Conservation (phyloP, 169 alveolate genomes). For the Pseudocohnilembus persalinus region DNA sequence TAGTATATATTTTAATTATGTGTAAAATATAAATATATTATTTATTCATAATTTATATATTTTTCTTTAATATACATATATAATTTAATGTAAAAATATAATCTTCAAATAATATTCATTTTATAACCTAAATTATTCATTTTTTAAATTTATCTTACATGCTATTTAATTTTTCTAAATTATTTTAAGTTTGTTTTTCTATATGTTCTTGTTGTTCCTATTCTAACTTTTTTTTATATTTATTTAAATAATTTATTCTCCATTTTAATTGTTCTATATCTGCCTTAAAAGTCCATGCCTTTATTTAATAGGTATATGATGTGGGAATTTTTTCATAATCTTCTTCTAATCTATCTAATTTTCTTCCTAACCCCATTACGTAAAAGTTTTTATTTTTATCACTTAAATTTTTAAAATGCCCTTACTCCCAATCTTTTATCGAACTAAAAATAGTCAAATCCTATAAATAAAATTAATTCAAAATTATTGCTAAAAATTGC, state of each 20-base stretch:
- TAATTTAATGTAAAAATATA: no score
- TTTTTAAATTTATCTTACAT: no score
- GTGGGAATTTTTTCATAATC: slow-evolving; percentile 23
- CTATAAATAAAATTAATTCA: background rate
- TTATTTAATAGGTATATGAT: slow-evolving; percentile 5
- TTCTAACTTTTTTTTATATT: background rate
- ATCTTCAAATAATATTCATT: no score
- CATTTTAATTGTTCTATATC: slow-evolving; percentile 25
- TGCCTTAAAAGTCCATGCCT: slow-evolving; percentile 13
- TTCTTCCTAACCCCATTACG: slow-evolving; percentile 2
- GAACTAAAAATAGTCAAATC: slow-evolving; percentile 10
- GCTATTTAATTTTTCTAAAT: no score
- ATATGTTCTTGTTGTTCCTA: background rate
- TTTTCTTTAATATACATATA: no score
- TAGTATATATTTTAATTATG: no score
- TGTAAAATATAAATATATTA: no score
- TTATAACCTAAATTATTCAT: no score
- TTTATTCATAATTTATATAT: no score
- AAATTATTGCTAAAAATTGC: no score
- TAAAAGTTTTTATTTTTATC: background rate
- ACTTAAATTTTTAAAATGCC: background rate
- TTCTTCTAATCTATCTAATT: slow-evolving; percentile 9
- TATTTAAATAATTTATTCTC: slow-evolving; percentile 11
- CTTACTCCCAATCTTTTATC: slow-evolving; percentile 25
- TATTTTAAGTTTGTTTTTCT: background rate